phyloP scores from a whole-genome alignment of 2,329 filamentous ascomycete genomes.

The Fusarium sp. region DNA sequence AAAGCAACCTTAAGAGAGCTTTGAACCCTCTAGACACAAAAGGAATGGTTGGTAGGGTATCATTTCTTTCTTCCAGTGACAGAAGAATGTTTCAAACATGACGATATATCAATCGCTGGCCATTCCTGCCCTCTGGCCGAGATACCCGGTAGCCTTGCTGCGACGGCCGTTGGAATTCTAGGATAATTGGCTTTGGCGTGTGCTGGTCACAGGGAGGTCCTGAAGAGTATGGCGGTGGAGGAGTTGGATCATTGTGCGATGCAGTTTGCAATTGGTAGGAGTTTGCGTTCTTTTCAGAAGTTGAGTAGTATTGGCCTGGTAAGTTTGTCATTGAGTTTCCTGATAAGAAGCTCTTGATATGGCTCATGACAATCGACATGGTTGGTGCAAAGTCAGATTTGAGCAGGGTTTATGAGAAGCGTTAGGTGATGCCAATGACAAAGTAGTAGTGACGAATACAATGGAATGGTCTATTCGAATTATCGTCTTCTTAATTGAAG shows the following conservation, averaged over 20 bases:
- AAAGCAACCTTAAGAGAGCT: not conserved
- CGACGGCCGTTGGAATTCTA: conserved; percentile 18
- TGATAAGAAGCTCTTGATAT: conserved; percentile 4
- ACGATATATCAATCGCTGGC: conserved; percentile 7
- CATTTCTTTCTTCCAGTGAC: not conserved
- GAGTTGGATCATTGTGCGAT: not conserved
- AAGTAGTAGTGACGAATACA: not conserved
- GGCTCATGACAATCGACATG: conserved; percentile 5
- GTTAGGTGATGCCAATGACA: not conserved
- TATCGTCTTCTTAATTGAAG: not conserved
- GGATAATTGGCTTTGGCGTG: not conserved
- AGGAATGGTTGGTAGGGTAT: not conserved
- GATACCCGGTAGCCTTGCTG: not conserved
- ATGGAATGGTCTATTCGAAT: not conserved
- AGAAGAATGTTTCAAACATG: not conserved
- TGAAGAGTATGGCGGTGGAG: conserved; percentile 8
- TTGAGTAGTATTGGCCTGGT: not conserved
- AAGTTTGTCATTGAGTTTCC: not conserved
- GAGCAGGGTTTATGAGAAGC: not conserved
- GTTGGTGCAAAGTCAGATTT: not conserved
- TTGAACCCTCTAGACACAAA: too few species aligned
- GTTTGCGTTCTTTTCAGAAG: not conserved
- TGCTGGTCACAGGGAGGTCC: not conserved
- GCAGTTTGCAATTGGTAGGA: not conserved
- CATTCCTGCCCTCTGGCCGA: not conserved